Conservation (phyloP, 371 early-diverging fungal species). For the Mucor circinelloides region DNA sequence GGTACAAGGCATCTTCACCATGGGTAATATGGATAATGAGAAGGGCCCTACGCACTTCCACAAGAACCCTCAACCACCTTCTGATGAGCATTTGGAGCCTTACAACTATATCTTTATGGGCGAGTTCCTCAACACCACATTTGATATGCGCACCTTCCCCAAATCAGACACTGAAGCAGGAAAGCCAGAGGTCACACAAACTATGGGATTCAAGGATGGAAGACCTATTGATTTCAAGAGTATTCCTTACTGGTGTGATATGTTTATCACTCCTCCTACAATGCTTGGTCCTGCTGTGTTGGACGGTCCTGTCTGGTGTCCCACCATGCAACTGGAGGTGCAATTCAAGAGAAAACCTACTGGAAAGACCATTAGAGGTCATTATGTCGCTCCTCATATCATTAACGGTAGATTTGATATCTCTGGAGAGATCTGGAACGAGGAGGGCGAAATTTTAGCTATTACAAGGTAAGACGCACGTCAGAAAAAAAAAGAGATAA, state of each 20-base stretch:
- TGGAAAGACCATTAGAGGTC: slow-evolving; percentile 30
- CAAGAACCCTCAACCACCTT: slow-evolving; percentile 27
- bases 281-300: slow-evolving; percentile 30
- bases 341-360: slow-evolving; percentile 44
- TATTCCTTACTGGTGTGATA: slow-evolving; percentile 49
- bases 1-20: slow-evolving; percentile 39
- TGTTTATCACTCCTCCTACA: slow-evolving; percentile 43
- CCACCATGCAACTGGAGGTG: slow-evolving; percentile 52
- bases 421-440: slow-evolving; percentile 45
- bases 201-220: slow-evolving; percentile 35
- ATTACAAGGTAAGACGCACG: slow-evolving; percentile 29
- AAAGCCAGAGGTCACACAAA: slow-evolving; percentile 37
- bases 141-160: slow-evolving; percentile 9
- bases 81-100: slow-evolving; percentile 19
- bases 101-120: slow-evolving; percentile 36
- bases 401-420: slow-evolving; percentile 47
- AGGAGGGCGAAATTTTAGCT: slow-evolving; percentile 37
- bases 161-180: slow-evolving; percentile 14
- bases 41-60: slow-evolving; percentile 31
- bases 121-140: slow-evolving; percentile 15
- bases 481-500: neutral
- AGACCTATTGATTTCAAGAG: slow-evolving; percentile 43
- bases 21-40: slow-evolving; percentile 49
- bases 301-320: slow-evolving; percentile 43
- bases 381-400: slow-evolving; percentile 40